Percentiles rank a stretch among this genome's conserved stretches.
Evolutionary conservation across 305 asterid species (phyloP).

Genomic region (Rubia tinctorum): DNA sequence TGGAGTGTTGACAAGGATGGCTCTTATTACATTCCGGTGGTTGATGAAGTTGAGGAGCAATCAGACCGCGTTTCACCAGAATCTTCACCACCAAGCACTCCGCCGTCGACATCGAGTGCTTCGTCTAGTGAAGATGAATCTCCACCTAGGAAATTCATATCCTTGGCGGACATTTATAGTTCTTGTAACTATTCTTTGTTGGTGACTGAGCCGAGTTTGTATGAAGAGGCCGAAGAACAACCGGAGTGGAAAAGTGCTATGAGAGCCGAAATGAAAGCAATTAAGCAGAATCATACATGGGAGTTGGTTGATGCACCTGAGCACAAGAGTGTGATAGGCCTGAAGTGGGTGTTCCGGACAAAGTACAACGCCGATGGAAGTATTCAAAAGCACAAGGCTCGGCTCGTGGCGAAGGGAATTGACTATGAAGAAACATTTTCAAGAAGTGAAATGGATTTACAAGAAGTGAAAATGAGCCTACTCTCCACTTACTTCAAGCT

Average conservation of each 20-base stretch:
- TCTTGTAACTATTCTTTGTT: background rate
- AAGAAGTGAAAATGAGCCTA: conserved; percentile 2
- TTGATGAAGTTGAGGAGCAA: too few relatives aligned
- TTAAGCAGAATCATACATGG: conserved; percentile 1
- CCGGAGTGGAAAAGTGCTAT: background rate
- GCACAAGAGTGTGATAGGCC: background rate
- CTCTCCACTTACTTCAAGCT: background rate
- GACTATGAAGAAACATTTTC: background rate
- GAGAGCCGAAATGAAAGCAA: background rate
- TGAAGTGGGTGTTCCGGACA: background rate
- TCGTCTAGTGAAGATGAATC: background rate
- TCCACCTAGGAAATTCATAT: background rate
- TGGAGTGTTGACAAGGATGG: background rate
- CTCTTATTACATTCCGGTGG: too few relatives aligned
- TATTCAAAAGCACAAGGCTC: conserved; percentile 1
- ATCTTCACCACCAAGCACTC: too few relatives aligned
- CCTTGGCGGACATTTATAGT: background rate
- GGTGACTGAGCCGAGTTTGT: background rate
- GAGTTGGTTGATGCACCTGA: background rate
- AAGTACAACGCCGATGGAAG: background rate
- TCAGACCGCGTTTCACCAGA: too few relatives aligned
- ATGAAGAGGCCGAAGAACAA: background rate
- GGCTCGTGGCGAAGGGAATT: background rate
- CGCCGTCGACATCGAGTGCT: background rate
- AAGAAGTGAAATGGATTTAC: background rate